Base-by-base conservation (phyloP, 1,284 basidiomycete species). In the Leccinum subatratum region DNA sequence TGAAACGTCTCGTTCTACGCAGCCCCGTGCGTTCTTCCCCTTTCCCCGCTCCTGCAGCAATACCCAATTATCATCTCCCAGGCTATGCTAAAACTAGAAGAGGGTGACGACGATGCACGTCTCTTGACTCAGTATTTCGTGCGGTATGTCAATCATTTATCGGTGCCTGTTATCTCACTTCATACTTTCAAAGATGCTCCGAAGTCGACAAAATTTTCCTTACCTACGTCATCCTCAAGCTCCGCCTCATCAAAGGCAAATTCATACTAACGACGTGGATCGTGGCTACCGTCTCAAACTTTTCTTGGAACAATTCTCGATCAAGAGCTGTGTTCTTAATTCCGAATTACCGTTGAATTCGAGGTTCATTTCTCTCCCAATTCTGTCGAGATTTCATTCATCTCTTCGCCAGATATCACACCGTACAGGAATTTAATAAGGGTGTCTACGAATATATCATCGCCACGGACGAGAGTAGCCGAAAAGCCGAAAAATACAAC, bases 371-470 rank as follows among this genome's bases (percentile, higher is more conserved):
- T 7, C 9, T 59, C 32, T 39, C 25, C 16, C 0, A 0, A 32
- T 18, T 63, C 34, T 48, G 6, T 56, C 4, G 22, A 61, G 20
- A n/a, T 22, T 54, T 63, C 4, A 42, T 57, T 72, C 60, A 70
- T 62, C 51, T 42, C 48, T 30, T 14, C 6, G 14, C 16, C 51
- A 94, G 93, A 77, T 98, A 96, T 75, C 97, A 99, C 75, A 92
- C 93, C 6, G 96, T 99, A 3, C 95, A 99, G 74, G 96, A 98
- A 79, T 99, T 99, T 77, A 98, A 99, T 80, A 94, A 95, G 73
- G 97, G 97, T 7, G 94, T 96, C 12, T 99, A 98, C 75, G 95
- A 99, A 75, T 98, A 98, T 76, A 96, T 99, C 68, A 97, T 99
- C 67, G 97, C 97, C 0, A 98, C 96, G 3, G 97, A 99, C 76